phyloP scores from a whole-genome alignment of 768 basidiomycete species.

The Lactifluus piperatus region DNA sequence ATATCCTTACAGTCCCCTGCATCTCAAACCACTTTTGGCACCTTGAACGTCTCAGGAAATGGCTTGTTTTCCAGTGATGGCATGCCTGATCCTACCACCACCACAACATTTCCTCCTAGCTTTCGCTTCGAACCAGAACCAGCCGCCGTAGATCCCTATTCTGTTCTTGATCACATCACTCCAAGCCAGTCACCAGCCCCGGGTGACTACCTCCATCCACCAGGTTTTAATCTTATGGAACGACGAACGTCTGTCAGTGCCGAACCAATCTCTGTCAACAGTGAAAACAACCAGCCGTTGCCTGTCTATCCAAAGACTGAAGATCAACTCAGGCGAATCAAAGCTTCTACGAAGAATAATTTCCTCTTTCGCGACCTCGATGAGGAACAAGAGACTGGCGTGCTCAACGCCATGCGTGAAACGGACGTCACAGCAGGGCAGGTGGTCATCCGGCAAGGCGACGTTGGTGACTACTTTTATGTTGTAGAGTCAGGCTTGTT shows the following conservation, averaged over 20 bases:
- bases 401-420: slow-evolving; percentile 94
- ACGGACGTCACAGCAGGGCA: slow-evolving; percentile 58
- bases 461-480: slow-evolving; percentile 96
- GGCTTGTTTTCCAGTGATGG: slow-evolving; percentile 51
- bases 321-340: slow-evolving; percentile 84
- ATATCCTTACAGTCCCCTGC: slow-evolving; percentile 47
- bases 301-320: slow-evolving; percentile 72
- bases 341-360: slow-evolving; percentile 75
- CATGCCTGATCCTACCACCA: slow-evolving; percentile 21
- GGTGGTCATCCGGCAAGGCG: slow-evolving; percentile 95
- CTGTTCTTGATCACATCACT: slow-evolving; percentile 28
- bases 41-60: slow-evolving; percentile 74
- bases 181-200: slow-evolving; percentile 30
- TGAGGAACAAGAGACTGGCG: slow-evolving; percentile 90
- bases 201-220: slow-evolving; percentile 64
- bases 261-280: slow-evolving; percentile 86
- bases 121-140: slow-evolving; percentile 56
- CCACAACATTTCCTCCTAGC: slow-evolving; percentile 34
- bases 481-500: slow-evolving; percentile 87
- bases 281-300: slow-evolving; percentile 52
- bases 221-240: slow-evolving; percentile 72
- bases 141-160: slow-evolving; percentile 36
- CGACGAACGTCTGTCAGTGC: slow-evolving; percentile 93
- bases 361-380: slow-evolving; percentile 96
- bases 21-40: slow-evolving; percentile 66